Evolutionary conservation across 305 asterid species (phyloP).

Genomic region (Fraxinus nigra): DNA sequence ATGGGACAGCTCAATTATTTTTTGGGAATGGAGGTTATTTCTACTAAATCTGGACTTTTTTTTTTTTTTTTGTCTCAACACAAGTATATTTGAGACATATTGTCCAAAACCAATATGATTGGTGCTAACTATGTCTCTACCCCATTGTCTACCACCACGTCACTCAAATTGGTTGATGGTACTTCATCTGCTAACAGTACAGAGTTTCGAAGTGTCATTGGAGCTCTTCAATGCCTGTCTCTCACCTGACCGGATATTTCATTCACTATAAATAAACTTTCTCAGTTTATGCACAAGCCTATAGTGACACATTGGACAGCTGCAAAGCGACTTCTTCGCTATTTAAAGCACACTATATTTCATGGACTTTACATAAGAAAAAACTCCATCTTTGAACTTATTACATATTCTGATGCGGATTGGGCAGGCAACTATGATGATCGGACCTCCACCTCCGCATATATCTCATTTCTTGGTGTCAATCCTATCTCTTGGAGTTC

Average conservation of each 20-base stretch:
- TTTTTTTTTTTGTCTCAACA: neutral
- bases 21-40: conserved; percentile 6
- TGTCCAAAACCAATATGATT: no score
- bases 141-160: no score
- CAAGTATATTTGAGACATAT: no score
- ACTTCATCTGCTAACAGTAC: no score
- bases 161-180: no score
- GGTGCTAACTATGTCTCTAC: no score
- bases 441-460: neutral
- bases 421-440: conserved; percentile 10
- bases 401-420: conserved; percentile 6
- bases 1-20: neutral
- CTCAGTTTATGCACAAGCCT: conserved; percentile 4
- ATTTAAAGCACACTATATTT: neutral
- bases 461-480: no score
- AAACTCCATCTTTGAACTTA: neutral
- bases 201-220: no score
- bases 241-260: no score
- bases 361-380: conserved; percentile 4
- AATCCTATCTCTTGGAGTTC: no score
- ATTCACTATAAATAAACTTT: neutral
- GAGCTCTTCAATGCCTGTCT: no score
- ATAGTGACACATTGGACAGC: neutral
- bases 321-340: neutral
- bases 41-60: neutral